A percentile compares a stretch with the other conserved stretches of the same genome.
Conservation (phyloP, 805 yeast genomes). For the Hemisphaericaspora nanyangensis region DNA sequence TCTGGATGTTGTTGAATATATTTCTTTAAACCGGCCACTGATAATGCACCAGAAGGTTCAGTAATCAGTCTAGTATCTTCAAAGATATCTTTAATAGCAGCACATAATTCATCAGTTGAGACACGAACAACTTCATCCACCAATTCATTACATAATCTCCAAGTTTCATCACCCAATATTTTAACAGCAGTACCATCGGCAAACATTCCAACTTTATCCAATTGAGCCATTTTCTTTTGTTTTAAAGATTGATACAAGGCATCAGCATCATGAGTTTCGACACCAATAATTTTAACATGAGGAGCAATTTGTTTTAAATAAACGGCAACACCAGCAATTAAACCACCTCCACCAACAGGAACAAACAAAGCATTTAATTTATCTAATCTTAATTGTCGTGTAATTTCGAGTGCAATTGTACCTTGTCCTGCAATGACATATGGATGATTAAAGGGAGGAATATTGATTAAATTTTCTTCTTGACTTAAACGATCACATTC, state of each 20-base stretch:
- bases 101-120: slow-evolving; percentile 88
- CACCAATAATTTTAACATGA: slow-evolving; percentile 93
- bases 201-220: slow-evolving; percentile 84
- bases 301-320: slow-evolving; percentile 95
- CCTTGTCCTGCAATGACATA: slow-evolving; percentile 99
- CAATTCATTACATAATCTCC: slow-evolving; percentile 67
- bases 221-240: slow-evolving; percentile 48
- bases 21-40: slow-evolving; percentile 91
- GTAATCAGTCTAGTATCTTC: slow-evolving; percentile 92
- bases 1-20: slow-evolving; percentile 69
- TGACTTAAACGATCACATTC: slow-evolving; percentile 75
- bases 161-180: slow-evolving; percentile 85
- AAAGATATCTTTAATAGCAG: slow-evolving; percentile 94
- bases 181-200: slow-evolving; percentile 99
- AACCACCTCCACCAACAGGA: slow-evolving; percentile 97
- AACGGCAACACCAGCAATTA: slow-evolving; percentile 85
- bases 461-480: slow-evolving; percentile 74
- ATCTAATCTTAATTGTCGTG: slow-evolving; percentile 78
- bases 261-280: slow-evolving; percentile 93
- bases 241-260: slow-evolving; percentile 76
- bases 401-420: slow-evolving; percentile 88
- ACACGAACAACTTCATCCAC: slow-evolving; percentile 90
- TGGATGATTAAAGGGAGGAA: slow-evolving; percentile 99
- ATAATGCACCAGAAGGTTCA: slow-evolving; percentile 96
- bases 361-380: slow-evolving; percentile 83